Evolutionary conservation across 345 rosid genomes (phyloP).

Genomic region (Orychophragmus violaceus): DNA sequence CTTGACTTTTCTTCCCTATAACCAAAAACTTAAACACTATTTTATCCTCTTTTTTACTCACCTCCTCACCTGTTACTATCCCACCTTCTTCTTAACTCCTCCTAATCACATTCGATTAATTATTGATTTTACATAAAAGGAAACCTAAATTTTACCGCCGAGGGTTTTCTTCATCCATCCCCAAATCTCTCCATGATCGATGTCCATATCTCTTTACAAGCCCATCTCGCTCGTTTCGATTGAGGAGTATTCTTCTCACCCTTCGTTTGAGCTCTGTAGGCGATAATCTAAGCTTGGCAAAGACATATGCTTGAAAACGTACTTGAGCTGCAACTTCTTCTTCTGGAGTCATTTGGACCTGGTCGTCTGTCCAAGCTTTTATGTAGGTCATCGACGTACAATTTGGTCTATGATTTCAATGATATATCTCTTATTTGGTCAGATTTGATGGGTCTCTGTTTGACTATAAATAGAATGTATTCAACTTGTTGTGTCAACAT

Average conservation of each 20-base stretch:
- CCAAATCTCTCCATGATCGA: not conserved
- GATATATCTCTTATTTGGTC: not conserved
- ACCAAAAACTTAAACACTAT: not conserved
- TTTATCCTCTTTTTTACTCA: not conserved
- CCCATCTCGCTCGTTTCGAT: not conserved
- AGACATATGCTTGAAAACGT: conserved; percentile 11
- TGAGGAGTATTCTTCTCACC: not conserved
- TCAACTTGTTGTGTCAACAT: no score
- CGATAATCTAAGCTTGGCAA: not conserved
- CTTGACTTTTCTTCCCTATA: conserved; percentile 6
- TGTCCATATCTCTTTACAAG: not conserved
- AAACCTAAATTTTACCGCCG: conserved; percentile 13
- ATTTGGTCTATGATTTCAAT: not conserved
- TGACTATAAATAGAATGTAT: not conserved
- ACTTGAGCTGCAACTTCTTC: not conserved
- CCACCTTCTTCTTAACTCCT: no score
- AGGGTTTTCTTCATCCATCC: not conserved
- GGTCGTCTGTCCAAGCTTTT: not conserved
- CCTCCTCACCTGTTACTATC: not conserved
- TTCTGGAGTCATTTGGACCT: not conserved
- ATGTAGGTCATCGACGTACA: not conserved
- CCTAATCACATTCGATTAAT: conserved; percentile 1
- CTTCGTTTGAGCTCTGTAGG: not conserved
- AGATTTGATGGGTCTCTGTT: conserved; percentile 4
- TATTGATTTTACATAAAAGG: not conserved